These are phyloP conservation scores for Nannochloropsis gaditana DNA, from an alignment of 108 stramenopile species.

Conservation along the genomic window DNA sequence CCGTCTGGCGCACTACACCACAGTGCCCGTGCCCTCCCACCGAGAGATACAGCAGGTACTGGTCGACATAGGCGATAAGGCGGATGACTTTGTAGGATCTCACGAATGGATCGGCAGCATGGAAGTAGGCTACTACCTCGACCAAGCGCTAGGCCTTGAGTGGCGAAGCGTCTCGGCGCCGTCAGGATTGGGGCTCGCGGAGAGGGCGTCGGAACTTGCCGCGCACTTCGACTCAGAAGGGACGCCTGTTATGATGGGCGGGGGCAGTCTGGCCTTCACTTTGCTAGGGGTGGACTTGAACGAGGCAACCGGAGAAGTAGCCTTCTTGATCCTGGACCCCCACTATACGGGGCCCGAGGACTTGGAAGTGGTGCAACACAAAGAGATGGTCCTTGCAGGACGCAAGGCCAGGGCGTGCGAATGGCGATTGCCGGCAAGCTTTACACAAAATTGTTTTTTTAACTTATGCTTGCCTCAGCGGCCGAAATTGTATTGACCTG, in stretches of 20 bases:
- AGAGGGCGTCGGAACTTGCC: neutral
- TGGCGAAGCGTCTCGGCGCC: neutral
- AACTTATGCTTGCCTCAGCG: constrained; percentile 5
- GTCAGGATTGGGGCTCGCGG: neutral
- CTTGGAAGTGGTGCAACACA: neutral
- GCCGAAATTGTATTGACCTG: neutral
- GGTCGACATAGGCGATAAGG: neutral
- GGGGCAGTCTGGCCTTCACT: constrained; percentile 3
- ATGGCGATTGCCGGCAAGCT: neutral
- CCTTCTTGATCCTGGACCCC: constrained; percentile 2
- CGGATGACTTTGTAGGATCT: neutral
- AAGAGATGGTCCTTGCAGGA: neutral
- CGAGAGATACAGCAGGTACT: constrained; percentile 20
- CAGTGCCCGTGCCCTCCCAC: neutral
- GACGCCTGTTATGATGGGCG: constrained; percentile 11
- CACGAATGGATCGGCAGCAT: constrained; percentile 9
- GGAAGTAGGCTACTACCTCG: constrained; percentile 14
- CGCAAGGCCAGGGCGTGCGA: neutral
- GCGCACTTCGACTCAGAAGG: constrained; percentile 16
- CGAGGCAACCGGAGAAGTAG: neutral
- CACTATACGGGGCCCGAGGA: constrained; percentile 9
- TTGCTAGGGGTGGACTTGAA: constrained; percentile 12
- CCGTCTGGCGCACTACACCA: constrained; percentile 1
- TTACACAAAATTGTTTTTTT: neutral
- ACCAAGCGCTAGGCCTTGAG: neutral